phyloP scores from a whole-genome alignment of 371 early-diverging fungal genomes.

The Basidiobolus meristosporus region DNA sequence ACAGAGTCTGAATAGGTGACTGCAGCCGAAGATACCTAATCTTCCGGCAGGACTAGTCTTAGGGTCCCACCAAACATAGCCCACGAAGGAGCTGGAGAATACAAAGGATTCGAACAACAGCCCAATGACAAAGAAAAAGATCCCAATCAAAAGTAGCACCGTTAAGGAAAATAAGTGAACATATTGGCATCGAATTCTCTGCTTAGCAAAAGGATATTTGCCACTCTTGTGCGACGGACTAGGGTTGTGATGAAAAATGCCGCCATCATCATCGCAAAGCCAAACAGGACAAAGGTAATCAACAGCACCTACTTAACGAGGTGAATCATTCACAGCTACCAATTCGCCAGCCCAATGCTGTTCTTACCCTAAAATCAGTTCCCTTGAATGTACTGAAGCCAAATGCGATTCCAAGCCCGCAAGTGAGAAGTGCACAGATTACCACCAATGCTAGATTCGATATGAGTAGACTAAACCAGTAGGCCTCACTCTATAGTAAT shows the following conservation, averaged over 20 bases:
- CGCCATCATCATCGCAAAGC: slow-evolving; percentile 38
- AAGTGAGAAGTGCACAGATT: slow-evolving; percentile 27
- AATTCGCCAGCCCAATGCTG: background rate
- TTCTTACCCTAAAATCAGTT: slow-evolving; percentile 18
- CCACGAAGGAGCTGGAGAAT: no score
- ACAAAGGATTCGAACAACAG: no score
- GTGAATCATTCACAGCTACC: background rate
- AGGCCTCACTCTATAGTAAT: no score
- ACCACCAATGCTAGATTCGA: slow-evolving; percentile 24
- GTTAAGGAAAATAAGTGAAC: no score
- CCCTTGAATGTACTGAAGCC: slow-evolving; percentile 31
- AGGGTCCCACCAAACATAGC: no score
- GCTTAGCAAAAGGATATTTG: slow-evolving; percentile 4
- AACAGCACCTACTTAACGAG: slow-evolving; percentile 7
- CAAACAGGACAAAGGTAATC: slow-evolving; percentile 45
- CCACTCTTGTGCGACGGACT: slow-evolving; percentile 20
- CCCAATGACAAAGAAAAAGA: no score
- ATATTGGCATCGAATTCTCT: no score
- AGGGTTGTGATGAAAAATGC: slow-evolving; percentile 47
- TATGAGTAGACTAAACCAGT: slow-evolving; percentile 37
- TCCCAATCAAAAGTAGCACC: no score
- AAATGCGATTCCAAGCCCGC: slow-evolving; percentile 28
- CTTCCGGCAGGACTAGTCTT: no score
- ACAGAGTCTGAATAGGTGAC: no score
- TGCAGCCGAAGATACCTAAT: no score